Percentiles rank a stretch among this genome's conserved stretches.
phyloP scores from a whole-genome alignment of 495 filamentous ascomycete genomes.

The Penicillium manginii region DNA sequence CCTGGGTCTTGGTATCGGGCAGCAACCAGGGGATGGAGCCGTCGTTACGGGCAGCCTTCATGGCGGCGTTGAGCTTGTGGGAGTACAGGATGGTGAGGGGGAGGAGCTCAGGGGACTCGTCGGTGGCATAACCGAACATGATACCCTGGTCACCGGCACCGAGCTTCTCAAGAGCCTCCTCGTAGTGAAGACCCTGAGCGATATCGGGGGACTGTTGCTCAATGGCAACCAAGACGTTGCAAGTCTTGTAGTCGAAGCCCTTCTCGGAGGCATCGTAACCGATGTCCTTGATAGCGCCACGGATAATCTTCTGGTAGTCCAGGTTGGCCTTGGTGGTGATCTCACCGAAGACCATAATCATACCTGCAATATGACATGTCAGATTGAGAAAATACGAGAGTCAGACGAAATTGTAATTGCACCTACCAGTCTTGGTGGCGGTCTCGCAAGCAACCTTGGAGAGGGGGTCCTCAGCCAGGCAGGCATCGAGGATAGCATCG shows the following conservation, averaged over 20 bases:
- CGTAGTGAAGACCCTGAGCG: constrained; percentile 96
- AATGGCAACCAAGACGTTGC: constrained; percentile 97
- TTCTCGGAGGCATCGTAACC: constrained; percentile 96
- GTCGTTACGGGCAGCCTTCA: constrained; percentile 84
- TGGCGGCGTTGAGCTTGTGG: constrained; percentile 93
- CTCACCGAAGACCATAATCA: constrained; percentile 99
- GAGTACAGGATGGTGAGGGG: constrained; percentile 90
- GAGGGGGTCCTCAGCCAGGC: constrained; percentile 87
- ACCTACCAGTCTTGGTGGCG: constrained; percentile 90
- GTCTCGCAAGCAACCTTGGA: constrained; percentile 99
- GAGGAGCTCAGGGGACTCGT: constrained; percentile 97
- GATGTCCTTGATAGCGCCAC: constrained; percentile 94
- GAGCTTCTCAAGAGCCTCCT: constrained; percentile 94
- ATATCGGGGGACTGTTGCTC: constrained; percentile 99
- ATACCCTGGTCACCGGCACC: constrained; percentile 99
- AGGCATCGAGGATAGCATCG: constrained; percentile 98
- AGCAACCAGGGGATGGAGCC: constrained; percentile 91
- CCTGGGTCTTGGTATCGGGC: constrained; percentile 99
- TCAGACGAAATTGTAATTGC: constrained; percentile 9
- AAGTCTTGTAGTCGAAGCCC: constrained; percentile 99
- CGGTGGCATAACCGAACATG: constrained; percentile 99
- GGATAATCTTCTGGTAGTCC: constrained; percentile 98
- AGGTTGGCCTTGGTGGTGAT: constrained; percentile 94
- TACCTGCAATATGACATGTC: constrained; percentile 52
- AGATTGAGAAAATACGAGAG: constrained; percentile 15